Evolutionary conservation across 129 eudicot species (phyloP).

Genomic region (Tanacetum coccineum): DNA sequence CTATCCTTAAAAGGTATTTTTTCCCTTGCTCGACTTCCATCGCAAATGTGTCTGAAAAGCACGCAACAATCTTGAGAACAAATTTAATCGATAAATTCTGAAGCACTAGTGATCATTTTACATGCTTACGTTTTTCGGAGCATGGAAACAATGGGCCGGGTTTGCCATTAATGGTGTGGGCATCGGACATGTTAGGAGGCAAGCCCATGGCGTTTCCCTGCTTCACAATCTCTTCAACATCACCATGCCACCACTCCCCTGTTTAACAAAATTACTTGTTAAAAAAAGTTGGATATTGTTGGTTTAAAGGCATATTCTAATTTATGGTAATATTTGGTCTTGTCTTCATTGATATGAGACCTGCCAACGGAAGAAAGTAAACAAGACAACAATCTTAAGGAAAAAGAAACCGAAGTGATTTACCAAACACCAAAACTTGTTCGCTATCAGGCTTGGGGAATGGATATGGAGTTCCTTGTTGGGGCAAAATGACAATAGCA

Average conservation of each 20-base stretch:
- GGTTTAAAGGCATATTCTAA: too few species aligned
- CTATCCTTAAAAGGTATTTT: conserved; percentile 41
- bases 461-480: conserved; percentile 46
- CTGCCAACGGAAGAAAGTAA: background rate
- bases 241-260: conserved; percentile 48
- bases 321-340: too few species aligned
- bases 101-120: background rate
- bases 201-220: conserved; percentile 46
- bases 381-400: background rate
- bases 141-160: conserved; percentile 49
- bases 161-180: conserved; percentile 53
- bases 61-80: background rate
- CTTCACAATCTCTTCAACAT: conserved; percentile 41
- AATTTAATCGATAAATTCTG: too few species aligned
- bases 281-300: too few species aligned
- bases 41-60: conserved; percentile 36
- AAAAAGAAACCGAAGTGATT: background rate
- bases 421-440: conserved; percentile 34
- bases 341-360: background rate
- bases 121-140: conserved; percentile 41
- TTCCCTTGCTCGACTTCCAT: conserved; percentile 49
- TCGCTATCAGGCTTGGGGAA: conserved; percentile 41
- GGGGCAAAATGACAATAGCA: conserved; percentile 48
- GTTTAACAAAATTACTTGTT: background rate
- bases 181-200: conserved; percentile 47